Conservation (phyloP, 2,329 filamentous ascomycete species). For the Curvularia sp. region DNA sequence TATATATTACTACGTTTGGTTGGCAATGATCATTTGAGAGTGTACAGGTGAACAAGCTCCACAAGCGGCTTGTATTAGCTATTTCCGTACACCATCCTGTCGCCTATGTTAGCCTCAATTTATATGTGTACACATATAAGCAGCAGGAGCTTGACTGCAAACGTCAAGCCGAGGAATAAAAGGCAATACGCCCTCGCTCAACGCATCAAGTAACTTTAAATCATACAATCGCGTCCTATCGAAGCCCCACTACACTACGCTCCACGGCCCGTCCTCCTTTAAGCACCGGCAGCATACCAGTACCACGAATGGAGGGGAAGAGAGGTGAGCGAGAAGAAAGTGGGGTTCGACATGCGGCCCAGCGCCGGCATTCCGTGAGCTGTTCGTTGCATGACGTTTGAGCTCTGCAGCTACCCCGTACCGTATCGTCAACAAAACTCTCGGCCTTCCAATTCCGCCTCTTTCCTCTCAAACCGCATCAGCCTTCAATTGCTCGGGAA, state of each 20-base stretch:
- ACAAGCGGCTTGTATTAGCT: neutral
- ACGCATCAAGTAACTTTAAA: neutral
- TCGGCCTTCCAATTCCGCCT: neutral
- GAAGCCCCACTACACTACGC: neutral
- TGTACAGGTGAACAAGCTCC: neutral
- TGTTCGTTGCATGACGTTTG: constrained; percentile 24
- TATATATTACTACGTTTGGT: neutral
- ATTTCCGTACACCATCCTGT: neutral
- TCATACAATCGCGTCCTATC: neutral
- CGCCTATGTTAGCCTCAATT: neutral
- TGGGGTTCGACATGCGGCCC: constrained; percentile 22
- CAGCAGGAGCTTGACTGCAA: neutral
- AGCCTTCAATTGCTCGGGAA: neutral
- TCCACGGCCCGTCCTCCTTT: constrained; percentile 12
- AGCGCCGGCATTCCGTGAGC: constrained; percentile 7
- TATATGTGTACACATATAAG: neutral
- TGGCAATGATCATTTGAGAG: neutral
- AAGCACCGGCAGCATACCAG: constrained; percentile 12
- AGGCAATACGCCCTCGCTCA: neutral
- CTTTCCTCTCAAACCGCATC: neutral
- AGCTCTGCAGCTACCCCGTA: constrained; percentile 7
- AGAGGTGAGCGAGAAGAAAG: constrained; percentile 18
- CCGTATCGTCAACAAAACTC: neutral
- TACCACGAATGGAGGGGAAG: neutral
- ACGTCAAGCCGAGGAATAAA: neutral